These are phyloP conservation scores for Noccaea bulbosa DNA, from an alignment of 345 rosid species.

Conservation along the genomic window DNA sequence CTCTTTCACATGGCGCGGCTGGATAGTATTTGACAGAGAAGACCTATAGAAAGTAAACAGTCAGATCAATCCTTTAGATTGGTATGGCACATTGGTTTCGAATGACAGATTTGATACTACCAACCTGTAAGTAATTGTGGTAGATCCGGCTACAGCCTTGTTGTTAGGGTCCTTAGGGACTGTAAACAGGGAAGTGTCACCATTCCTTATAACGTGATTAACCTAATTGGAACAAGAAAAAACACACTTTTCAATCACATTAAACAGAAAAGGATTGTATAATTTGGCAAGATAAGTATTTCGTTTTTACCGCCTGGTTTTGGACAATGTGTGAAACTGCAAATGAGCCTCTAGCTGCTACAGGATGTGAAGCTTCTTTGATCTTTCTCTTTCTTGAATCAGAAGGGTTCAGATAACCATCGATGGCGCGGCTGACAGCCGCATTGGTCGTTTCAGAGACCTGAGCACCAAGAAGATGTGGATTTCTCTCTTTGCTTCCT, in stretches of 20 bases:
- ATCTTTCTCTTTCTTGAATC: slow-evolving; percentile 61
- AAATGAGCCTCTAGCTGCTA: slow-evolving; percentile 43
- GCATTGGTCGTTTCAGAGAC: slow-evolving; percentile 64
- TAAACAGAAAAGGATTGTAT: neutral
- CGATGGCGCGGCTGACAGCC: slow-evolving; percentile 62
- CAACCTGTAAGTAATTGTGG: slow-evolving; percentile 58
- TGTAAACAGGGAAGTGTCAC: slow-evolving; percentile 46
- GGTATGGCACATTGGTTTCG: neutral
- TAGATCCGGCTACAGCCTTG: slow-evolving; percentile 44
- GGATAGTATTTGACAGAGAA: slow-evolving; percentile 59
- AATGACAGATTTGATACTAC: slow-evolving; percentile 17
- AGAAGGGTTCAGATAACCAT: slow-evolving; percentile 54
- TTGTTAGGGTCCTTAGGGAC: slow-evolving; percentile 44
- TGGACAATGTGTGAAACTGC: slow-evolving; percentile 34
- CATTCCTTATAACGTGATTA: slow-evolving; percentile 37
- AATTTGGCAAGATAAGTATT: neutral
- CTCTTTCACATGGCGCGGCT: slow-evolving; percentile 55
- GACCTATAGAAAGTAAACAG: slow-evolving; percentile 52
- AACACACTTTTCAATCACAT: slow-evolving; percentile 11
- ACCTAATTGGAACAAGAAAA: slow-evolving; percentile 40
- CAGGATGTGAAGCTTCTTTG: slow-evolving; percentile 45
- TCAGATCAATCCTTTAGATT: slow-evolving; percentile 14
- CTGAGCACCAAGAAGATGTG: slow-evolving; percentile 52
- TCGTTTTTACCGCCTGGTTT: slow-evolving; percentile 47
- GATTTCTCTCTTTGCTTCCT: slow-evolving; percentile 69